These are phyloP conservation scores for Xylaria sp. DNA, from an alignment of 2,329 filamentous ascomycete species.

Conservation along the genomic window DNA sequence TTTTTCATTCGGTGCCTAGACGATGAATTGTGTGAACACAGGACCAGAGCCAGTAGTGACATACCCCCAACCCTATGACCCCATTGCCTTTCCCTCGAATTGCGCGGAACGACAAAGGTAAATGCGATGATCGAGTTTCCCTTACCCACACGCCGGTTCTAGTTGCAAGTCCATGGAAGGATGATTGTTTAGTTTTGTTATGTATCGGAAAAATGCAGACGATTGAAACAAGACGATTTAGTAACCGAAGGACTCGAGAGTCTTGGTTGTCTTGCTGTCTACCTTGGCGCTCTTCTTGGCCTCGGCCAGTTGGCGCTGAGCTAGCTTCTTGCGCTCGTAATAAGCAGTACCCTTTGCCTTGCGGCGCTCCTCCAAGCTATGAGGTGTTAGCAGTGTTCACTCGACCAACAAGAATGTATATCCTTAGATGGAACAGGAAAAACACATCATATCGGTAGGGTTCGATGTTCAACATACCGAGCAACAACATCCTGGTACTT, in stretches of 20 bases:
- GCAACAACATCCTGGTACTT: conserved; percentile 99
- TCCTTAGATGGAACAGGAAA: neutral
- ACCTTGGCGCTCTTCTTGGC: conserved; percentile 92
- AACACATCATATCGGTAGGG: neutral
- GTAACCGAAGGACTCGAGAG: conserved; percentile 92
- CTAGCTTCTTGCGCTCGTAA: conserved; percentile 99
- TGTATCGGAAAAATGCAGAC: conserved; percentile 48
- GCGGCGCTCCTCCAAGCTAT: conserved; percentile 97
- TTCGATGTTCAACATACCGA: conserved; percentile 72
- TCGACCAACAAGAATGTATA: neutral
- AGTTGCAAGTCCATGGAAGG: conserved; percentile 49
- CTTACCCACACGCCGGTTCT: conserved; percentile 51
- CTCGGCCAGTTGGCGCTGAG: conserved; percentile 87
- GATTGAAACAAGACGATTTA: conserved; percentile 61
- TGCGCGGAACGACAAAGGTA: conserved; percentile 48
- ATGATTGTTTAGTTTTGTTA: conserved; percentile 47
- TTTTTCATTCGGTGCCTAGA: conserved; percentile 51
- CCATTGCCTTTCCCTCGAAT: conserved; percentile 48
- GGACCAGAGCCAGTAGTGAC: conserved; percentile 48
- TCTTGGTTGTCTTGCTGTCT: conserved; percentile 85
- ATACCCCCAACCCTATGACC: conserved; percentile 47
- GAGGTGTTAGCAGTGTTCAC: conserved; percentile 34
- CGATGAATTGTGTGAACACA: conserved; percentile 50
- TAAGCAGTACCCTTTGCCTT: conserved; percentile 99
- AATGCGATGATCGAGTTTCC: conserved; percentile 51